Evolutionary conservation across 2,329 filamentous ascomycete species (phyloP).

Genomic region (Arachnomyces sp.): DNA sequence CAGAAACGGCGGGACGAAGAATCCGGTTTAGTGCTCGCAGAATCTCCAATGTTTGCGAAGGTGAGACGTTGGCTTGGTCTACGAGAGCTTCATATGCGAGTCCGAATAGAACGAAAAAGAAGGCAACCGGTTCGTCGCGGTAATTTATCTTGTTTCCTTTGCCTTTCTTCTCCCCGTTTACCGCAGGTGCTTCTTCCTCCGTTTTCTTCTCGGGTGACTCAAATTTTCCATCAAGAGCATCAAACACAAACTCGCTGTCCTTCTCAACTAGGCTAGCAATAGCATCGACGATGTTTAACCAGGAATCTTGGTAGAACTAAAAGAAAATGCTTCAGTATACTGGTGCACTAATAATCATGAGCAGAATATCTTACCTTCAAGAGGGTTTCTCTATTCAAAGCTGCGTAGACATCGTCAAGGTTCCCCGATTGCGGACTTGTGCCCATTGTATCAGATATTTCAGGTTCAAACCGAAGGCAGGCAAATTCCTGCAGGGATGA

Average conservation of each 20-base stretch:
- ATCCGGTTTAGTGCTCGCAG: conserved; percentile 91
- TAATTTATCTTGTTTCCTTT: conserved; percentile 87
- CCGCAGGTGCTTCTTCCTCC: conserved; percentile 10
- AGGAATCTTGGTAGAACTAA: conserved; percentile 90
- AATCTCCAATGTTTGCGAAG: conserved; percentile 78
- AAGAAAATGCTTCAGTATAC: background rate
- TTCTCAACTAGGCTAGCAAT: conserved; percentile 96
- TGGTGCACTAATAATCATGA: too few species aligned
- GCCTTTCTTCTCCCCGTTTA: conserved; percentile 38
- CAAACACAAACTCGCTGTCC: conserved; percentile 95
- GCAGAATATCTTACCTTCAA: conserved; percentile 48
- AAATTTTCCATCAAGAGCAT: conserved; percentile 81
- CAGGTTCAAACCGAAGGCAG: conserved; percentile 85
- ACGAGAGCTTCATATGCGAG: conserved; percentile 94
- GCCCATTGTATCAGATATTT: conserved; percentile 85
- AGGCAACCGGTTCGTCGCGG: conserved; percentile 91
- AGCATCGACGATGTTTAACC: conserved; percentile 93
- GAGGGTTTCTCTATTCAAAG: conserved; percentile 86
- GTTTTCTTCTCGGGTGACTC: conserved; percentile 25
- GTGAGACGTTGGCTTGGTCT: conserved; percentile 62
- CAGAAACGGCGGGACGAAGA: conserved; percentile 83
- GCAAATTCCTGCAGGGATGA: conserved; percentile 91
- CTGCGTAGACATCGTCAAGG: conserved; percentile 88
- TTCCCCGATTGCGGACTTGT: conserved; percentile 75
- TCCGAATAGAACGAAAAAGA: conserved; percentile 97